Percentiles rank a stretch among this genome's conserved stretches.
These are phyloP conservation scores for Cetraspora pellucida DNA, from an alignment of 192 early-diverging fungal species.

Conservation along the genomic window DNA sequence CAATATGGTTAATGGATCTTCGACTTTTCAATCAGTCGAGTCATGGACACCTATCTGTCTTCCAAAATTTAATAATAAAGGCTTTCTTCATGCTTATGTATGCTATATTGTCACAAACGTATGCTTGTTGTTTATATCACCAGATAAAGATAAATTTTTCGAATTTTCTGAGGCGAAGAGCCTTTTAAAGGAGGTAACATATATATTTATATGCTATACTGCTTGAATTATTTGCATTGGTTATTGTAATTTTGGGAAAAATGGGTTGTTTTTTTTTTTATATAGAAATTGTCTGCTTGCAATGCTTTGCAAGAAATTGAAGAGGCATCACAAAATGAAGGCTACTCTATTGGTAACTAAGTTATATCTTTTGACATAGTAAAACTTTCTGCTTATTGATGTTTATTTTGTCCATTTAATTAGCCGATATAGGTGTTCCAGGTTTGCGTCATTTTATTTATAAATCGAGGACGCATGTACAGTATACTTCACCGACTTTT, in stretches of 20 bases:
- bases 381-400: background rate
- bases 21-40: conserved; percentile 78
- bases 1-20: conserved; percentile 76
- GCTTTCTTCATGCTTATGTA: conserved; percentile 88
- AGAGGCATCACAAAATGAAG: conserved; percentile 44
- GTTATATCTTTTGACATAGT: background rate
- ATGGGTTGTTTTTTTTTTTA: background rate
- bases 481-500: conserved; percentile 68
- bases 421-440: conserved; percentile 66
- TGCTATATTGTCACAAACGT: conserved; percentile 75
- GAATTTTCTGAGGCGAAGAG: conserved; percentile 71
- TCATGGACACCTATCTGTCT: conserved; percentile 94
- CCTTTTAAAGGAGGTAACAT: conserved; percentile 61
- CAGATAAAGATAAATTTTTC: conserved; percentile 84
- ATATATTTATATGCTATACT: background rate
- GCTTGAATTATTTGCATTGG: conserved; percentile 16
- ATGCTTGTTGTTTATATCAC: conserved; percentile 73
- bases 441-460: conserved; percentile 74
- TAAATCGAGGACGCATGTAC: conserved; percentile 61
- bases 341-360: conserved; percentile 18
- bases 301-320: conserved; percentile 35
- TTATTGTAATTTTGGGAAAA: background rate
- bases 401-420: background rate
- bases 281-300: conserved; percentile 31
- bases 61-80: conserved; percentile 85